Evolutionary conservation across 805 yeast species (phyloP), one percentile per base, ranked within the genome.

Genomic region (Spathaspora boniae): DNA sequence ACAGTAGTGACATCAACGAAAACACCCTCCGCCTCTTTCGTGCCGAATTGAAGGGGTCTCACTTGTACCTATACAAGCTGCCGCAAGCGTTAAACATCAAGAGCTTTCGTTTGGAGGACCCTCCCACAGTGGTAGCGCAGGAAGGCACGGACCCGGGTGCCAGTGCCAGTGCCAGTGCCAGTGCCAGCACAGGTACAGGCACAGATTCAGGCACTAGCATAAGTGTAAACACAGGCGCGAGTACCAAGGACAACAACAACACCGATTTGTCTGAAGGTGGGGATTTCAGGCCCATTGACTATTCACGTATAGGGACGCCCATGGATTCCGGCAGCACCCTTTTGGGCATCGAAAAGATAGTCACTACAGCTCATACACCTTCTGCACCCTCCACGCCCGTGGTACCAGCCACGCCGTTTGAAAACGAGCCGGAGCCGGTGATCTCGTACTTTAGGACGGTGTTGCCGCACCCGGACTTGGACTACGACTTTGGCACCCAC

Each of bases 1-100:
- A 58, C 46, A 52, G 64, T 23, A 45, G 55, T 33, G 54, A 62
- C 4, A 53, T 53, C 17, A 49, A 43, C 27, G 68, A 60, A 28
- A 58, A 56, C 6, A 60, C 59, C 20, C 45, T 71, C 55, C 61
- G 72, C 40, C 54, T 86, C 21, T 76, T 66, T 38, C 68, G 82
- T 33, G 87, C 83, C 0, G 86, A 80, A 48, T 60, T 88, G 38
- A 76, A 71, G 47, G 95, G 95, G 14, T 76, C 88, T 2, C 65
- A 68, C 28, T 58, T 88, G 34, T 66, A 69, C 36, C 55, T 88
- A 12, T 84, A 74, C 62, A 82, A 76, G 53, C 70, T 78, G 24
- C 80, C 72, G 2, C 56, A 63, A 17, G 77, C 65, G 18, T 37
- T 77, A 18, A 70, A 70, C 40, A 54, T 60, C 28, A 59, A 52